phyloP scores from a whole-genome alignment of 1,284 basidiomycete species.

The Pseudozyma thailandica region DNA sequence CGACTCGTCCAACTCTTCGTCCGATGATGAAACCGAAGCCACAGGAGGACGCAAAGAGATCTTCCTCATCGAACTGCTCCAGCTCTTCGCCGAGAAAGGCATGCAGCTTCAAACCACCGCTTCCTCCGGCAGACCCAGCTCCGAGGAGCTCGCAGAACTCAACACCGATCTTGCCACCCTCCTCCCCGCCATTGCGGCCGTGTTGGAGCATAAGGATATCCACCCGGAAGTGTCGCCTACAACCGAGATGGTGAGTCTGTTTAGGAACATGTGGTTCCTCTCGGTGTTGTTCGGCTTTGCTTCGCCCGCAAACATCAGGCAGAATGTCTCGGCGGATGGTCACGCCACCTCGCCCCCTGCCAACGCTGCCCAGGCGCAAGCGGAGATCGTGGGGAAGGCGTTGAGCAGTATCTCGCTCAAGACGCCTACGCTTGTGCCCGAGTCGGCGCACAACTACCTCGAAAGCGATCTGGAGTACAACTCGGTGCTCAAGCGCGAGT shows the following conservation, averaged over 20 bases:
- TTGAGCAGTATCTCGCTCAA: conserved; percentile 84
- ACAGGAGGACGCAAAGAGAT: conserved; percentile 59
- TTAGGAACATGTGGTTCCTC: conserved; percentile 94
- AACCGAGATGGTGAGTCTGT: conserved; percentile 79
- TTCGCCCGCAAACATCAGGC: conserved; percentile 38
- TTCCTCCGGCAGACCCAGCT: conserved; percentile 69
- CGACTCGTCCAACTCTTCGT: conserved; percentile 28
- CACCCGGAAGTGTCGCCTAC: conserved; percentile 75
- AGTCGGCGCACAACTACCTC: conserved; percentile 84
- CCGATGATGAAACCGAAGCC: conserved; percentile 88
- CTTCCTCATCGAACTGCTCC: conserved; percentile 86
- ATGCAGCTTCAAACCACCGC: conserved; percentile 86
- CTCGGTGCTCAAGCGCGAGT: conserved; percentile 77
- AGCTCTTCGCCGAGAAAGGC: conserved; percentile 89
- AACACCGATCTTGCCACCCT: conserved; percentile 69
- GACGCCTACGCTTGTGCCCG: conserved; percentile 85
- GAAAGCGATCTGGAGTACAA: conserved; percentile 93
- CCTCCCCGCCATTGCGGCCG: conserved; percentile 86
- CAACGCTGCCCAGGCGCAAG: conserved; percentile 76
- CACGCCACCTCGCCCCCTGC: conserved; percentile 55
- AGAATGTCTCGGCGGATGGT: conserved; percentile 16
- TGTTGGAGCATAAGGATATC: conserved; percentile 82
- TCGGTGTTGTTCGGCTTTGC: conserved; percentile 82
- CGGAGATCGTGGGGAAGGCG: conserved; percentile 72
- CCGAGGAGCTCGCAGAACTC: conserved; percentile 59